phyloP scores from a whole-genome alignment of 768 basidiomycete species.

The Tubosaeta brunneosetosa region DNA sequence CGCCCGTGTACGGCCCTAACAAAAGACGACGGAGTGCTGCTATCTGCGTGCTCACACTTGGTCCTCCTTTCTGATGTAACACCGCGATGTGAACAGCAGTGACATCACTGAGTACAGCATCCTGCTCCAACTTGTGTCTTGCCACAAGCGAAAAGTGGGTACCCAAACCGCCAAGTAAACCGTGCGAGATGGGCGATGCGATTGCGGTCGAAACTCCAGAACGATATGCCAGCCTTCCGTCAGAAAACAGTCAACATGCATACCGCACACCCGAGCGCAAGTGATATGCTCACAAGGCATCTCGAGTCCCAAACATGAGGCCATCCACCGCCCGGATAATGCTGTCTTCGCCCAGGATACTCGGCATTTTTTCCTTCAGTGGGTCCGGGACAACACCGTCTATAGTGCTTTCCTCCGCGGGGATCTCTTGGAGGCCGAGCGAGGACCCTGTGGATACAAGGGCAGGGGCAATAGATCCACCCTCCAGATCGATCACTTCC shows the following conservation, averaged over 20 bases:
- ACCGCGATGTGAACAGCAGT: constrained; percentile 61
- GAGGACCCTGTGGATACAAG: constrained; percentile 59
- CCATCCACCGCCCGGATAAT: constrained; percentile 63
- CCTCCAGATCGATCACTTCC: constrained; percentile 46
- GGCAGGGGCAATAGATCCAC: constrained; percentile 60
- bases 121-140: constrained; percentile 49
- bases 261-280: neutral
- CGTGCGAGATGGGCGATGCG: constrained; percentile 48
- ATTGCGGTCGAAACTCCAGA: constrained; percentile 70
- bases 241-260: constrained; percentile 4
- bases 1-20: constrained; percentile 25
- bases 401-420: constrained; percentile 55
- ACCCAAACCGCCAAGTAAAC: constrained; percentile 61
- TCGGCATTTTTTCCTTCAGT: constrained; percentile 28
- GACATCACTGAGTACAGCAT: constrained; percentile 62
- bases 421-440: constrained; percentile 69
- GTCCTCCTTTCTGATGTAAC: constrained; percentile 21
- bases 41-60: constrained; percentile 62
- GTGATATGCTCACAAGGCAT: constrained; percentile 39
- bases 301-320: constrained; percentile 48
- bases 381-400: constrained; percentile 62
- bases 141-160: constrained; percentile 59
- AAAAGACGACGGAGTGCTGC: constrained; percentile 49
- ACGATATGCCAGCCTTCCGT: constrained; percentile 61
- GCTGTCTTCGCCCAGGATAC: constrained; percentile 33